Conservation (phyloP, 306 rosid species). For the Malus domestica region DNA sequence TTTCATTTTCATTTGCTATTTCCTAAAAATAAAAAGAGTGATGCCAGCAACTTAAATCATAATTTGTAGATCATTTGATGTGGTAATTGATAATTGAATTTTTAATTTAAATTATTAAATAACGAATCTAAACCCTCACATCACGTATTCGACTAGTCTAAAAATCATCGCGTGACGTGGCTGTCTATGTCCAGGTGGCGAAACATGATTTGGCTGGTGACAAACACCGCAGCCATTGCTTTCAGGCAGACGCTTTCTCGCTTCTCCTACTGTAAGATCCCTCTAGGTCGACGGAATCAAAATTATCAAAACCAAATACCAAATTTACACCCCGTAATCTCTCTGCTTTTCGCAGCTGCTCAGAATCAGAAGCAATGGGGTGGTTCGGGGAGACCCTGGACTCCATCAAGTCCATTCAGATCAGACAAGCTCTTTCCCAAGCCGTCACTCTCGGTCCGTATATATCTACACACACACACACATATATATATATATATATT, state of each 20-base stretch:
- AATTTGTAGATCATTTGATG: too few relatives aligned
- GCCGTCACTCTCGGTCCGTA: slow-evolving; percentile 49
- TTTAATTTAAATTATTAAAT: too few relatives aligned
- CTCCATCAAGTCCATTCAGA: slow-evolving; percentile 47
- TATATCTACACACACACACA: background rate
- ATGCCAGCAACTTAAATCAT: too few relatives aligned
- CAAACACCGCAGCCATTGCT: background rate
- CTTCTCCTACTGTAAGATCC: background rate
- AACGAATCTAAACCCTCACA: rapidly evolving
- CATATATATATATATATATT: rapidly evolving
- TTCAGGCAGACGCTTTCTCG: background rate
- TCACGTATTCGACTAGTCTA: too few relatives aligned
- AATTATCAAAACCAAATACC: background rate
- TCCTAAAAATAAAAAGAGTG: too few relatives aligned
- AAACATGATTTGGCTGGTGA: background rate
- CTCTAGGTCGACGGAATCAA: background rate
- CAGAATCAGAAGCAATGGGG: slow-evolving; percentile 34
- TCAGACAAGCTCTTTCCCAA: slow-evolving; percentile 44
- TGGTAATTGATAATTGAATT: too few relatives aligned
- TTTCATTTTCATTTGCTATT: too few relatives aligned
- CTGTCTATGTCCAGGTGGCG: background rate
- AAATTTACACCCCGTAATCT: background rate
- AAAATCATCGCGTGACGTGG: background rate
- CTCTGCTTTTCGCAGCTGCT: background rate
- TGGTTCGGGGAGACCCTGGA: slow-evolving; percentile 39